Evolutionary conservation across 169 alveolate species (phyloP).

Genomic region (Eimeria necatrix): DNA sequence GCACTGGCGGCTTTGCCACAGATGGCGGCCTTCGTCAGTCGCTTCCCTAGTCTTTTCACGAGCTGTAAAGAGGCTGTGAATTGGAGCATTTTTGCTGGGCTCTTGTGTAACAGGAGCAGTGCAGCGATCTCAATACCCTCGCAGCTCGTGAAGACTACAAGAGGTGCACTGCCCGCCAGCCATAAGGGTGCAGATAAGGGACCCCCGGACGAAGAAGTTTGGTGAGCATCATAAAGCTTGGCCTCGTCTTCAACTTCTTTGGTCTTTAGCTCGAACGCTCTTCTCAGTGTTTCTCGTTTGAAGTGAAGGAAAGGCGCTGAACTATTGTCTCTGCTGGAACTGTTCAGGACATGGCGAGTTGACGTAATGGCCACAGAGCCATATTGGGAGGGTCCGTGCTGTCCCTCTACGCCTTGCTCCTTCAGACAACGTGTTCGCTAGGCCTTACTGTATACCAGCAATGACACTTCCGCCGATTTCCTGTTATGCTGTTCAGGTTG

Average conservation of each 20-base stretch:
- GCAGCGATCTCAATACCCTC: constrained; percentile 93
- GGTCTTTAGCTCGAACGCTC: not conserved
- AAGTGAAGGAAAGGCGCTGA: not conserved
- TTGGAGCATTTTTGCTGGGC: constrained; percentile 88
- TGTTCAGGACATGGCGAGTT: constrained; percentile 87
- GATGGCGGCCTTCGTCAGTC: constrained; percentile 91
- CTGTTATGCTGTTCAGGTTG: constrained; percentile 84
- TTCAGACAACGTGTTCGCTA: not conserved
- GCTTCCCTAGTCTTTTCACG: constrained; percentile 90
- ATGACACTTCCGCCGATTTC: not conserved
- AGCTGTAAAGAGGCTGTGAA: constrained; percentile 90
- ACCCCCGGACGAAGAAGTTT: constrained; percentile 71
- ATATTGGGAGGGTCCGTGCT: constrained; percentile 87
- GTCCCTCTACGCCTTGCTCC: not conserved
- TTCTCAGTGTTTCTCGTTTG: not conserved
- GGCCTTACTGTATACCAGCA: too few relatives aligned
- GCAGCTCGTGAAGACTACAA: constrained; percentile 85
- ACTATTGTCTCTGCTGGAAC: not conserved
- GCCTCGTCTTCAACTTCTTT: not conserved
- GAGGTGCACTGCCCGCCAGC: constrained; percentile 82
- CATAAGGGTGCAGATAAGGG: constrained; percentile 71
- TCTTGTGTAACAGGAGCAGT: constrained; percentile 87
- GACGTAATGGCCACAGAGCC: constrained; percentile 90
- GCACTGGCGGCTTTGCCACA: constrained; percentile 95
- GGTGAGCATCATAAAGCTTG: constrained; percentile 9